These are phyloP conservation scores for Pharnaceum exiguum DNA, from an alignment of 148 eudicot species.

Conservation along the genomic window DNA sequence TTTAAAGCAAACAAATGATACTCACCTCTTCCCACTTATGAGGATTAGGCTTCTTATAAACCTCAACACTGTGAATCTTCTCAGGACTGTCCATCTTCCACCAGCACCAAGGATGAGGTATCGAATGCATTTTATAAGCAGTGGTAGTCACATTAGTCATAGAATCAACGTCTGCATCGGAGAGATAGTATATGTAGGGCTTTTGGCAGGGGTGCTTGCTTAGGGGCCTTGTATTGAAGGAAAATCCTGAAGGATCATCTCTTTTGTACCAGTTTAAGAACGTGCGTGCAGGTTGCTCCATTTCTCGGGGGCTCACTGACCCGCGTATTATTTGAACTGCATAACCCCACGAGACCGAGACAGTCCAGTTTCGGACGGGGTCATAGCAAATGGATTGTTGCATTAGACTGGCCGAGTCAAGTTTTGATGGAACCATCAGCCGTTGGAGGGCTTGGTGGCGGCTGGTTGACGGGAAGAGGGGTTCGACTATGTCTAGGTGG, in stretches of 20 bases:
- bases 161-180: slow-evolving; percentile 5
- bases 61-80: slow-evolving; percentile 22
- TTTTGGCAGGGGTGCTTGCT: slow-evolving; percentile 33
- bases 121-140: slow-evolving; percentile 15
- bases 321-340: slow-evolving; percentile 41
- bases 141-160: slow-evolving; percentile 15
- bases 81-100: slow-evolving; percentile 22
- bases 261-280: slow-evolving; percentile 39
- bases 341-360: slow-evolving; percentile 73
- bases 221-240: slow-evolving; percentile 37
- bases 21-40: slow-evolving; percentile 50
- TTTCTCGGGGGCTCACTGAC: slow-evolving; percentile 27
- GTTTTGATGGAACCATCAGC: slow-evolving; percentile 25
- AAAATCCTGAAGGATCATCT: slow-evolving; percentile 19
- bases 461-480: slow-evolving; percentile 36
- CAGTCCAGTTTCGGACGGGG: slow-evolving; percentile 37
- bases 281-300: slow-evolving; percentile 40
- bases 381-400: slow-evolving; percentile 72
- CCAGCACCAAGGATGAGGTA: slow-evolving; percentile 20
- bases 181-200: slow-evolving; percentile 31
- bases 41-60: slow-evolving; percentile 46
- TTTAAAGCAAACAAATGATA: not conserved
- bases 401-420: slow-evolving; percentile 45
- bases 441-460: slow-evolving; percentile 29
- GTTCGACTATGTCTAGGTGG: slow-evolving; percentile 44